Percentiles rank a stretch among this genome's conserved stretches.
These are phyloP conservation scores for Wakefieldia striispora DNA, from an alignment of 768 basidiomycete species.

Conservation along the genomic window DNA sequence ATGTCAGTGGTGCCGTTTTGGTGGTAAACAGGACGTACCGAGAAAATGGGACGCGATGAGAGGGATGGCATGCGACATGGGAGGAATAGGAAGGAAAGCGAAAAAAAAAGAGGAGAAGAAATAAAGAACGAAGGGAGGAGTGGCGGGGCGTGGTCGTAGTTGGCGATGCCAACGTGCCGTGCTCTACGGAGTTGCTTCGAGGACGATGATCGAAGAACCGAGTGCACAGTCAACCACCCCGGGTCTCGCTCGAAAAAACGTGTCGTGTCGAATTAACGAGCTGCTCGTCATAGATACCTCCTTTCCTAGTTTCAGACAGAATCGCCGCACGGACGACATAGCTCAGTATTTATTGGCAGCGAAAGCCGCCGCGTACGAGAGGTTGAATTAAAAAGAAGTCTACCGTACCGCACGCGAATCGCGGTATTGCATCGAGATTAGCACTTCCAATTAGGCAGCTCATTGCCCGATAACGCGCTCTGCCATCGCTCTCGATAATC, in stretches of 20 bases:
- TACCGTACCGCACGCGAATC: too few species aligned
- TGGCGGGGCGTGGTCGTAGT: slow-evolving; percentile 5
- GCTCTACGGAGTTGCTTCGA: slow-evolving; percentile 31
- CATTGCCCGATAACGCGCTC: slow-evolving; percentile 8
- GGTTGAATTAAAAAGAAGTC: too few species aligned
- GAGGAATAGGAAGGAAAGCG: neutral
- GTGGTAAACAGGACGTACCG: slow-evolving; percentile 9
- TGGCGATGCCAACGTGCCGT: slow-evolving; percentile 28
- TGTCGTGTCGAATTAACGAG: neutral
- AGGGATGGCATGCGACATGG: slow-evolving; percentile 17
- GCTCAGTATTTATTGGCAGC: too few species aligned
- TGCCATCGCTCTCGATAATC: slow-evolving; percentile 33
- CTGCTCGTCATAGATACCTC: too few species aligned
- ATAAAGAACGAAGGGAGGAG: slow-evolving; percentile 7
- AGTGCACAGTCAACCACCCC: slow-evolving; percentile 4
- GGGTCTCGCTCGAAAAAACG: slow-evolving; percentile 1
- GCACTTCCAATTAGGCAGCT: neutral
- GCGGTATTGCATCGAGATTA: neutral
- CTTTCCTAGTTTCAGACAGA: too few species aligned
- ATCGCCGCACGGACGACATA: too few species aligned
- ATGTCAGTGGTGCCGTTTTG: slow-evolving; percentile 3
- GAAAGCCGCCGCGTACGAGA: too few species aligned
- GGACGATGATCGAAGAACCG: slow-evolving; percentile 30
- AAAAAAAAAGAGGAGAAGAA: neutral
- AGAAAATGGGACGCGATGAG: slow-evolving; percentile 30